Percentiles rank a stretch among this genome's conserved stretches.
phyloP scores from a whole-genome alignment of 2,329 filamentous ascomycete species.

The Ustilaginoidea virens region DNA sequence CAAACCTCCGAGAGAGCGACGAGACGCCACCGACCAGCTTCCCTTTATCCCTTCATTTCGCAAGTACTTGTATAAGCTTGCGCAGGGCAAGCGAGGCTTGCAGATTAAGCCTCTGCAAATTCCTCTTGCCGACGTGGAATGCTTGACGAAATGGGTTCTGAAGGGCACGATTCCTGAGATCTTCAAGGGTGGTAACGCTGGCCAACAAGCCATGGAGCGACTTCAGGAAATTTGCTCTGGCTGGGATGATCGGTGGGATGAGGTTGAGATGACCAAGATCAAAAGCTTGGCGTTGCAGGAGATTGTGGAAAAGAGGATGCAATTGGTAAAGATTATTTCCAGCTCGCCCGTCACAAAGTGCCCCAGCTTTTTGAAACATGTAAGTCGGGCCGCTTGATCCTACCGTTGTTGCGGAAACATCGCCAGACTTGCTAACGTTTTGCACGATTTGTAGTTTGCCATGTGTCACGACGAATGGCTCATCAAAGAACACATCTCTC shows the following conservation, averaged over 20 bases:
- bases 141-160: constrained; percentile 55
- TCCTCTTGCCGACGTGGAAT: constrained; percentile 66
- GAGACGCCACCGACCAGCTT: constrained; percentile 71
- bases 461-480: constrained; percentile 97
- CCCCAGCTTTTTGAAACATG: constrained; percentile 72
- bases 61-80: constrained; percentile 49
- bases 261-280: constrained; percentile 67
- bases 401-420: too few species aligned
- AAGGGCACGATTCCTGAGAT: constrained; percentile 45
- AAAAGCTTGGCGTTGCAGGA: constrained; percentile 73
- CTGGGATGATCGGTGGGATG: constrained; percentile 71
- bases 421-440: too few species aligned
- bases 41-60: constrained; percentile 66
- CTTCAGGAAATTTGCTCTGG: constrained; percentile 53
- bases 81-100: constrained; percentile 51
- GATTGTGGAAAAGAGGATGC: constrained; percentile 54
- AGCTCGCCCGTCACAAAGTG: constrained; percentile 53
- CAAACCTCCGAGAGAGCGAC: constrained; percentile 47
- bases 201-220: constrained; percentile 45
- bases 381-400: constrained; percentile 28
- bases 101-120: constrained; percentile 53
- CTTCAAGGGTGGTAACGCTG: constrained; percentile 34
- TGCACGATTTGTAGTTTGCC: too few species aligned
- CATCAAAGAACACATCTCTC: constrained; percentile 82
- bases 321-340: constrained; percentile 47